These are phyloP conservation scores for Magnusiomyces suaveolens DNA, from an alignment of 1,139 yeast genomes.

Conservation along the genomic window DNA sequence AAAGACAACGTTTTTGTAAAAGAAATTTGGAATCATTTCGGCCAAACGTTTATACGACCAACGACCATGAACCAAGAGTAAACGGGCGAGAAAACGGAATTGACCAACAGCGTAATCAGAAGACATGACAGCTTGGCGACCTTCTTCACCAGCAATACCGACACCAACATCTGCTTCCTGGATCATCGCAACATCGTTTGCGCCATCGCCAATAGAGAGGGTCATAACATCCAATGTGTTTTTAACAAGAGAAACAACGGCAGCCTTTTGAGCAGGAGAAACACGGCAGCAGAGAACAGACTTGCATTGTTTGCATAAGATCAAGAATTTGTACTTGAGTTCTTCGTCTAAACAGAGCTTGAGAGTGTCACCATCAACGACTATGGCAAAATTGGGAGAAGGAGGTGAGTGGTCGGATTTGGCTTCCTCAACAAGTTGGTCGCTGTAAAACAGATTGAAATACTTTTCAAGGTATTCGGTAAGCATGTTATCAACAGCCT, in stretches of 20 bases:
- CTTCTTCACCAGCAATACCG: conserved; percentile 98
- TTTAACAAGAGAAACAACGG: conserved; percentile 85
- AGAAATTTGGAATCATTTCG: conserved; percentile 91
- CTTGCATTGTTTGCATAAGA: conserved; percentile 85
- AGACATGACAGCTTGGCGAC: conserved; percentile 96
- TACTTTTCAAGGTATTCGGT: conserved; percentile 50
- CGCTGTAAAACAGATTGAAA: conserved; percentile 56
- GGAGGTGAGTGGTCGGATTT: conserved; percentile 70
- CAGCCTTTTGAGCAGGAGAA: conserved; percentile 94
- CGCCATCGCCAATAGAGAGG: conserved; percentile 94
- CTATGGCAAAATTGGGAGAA: conserved; percentile 63
- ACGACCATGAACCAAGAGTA: conserved; percentile 85
- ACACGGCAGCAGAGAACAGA: conserved; percentile 94
- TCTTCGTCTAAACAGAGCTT: conserved; percentile 53
- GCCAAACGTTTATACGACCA: conserved; percentile 90
- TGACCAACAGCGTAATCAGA: conserved; percentile 96
- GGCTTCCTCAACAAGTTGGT: conserved; percentile 50
- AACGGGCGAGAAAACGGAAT: conserved; percentile 69
- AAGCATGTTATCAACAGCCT: conserved; percentile 48
- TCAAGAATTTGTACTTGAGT: conserved; percentile 57
- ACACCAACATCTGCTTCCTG: conserved; percentile 97
- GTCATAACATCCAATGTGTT: conserved; percentile 76
- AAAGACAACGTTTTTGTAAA: conserved; percentile 85
- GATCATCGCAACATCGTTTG: conserved; percentile 97
- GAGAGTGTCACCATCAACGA: conserved; percentile 89